Conservation (phyloP, 306 rosid genomes). For the Quercus aquifolioides region DNA sequence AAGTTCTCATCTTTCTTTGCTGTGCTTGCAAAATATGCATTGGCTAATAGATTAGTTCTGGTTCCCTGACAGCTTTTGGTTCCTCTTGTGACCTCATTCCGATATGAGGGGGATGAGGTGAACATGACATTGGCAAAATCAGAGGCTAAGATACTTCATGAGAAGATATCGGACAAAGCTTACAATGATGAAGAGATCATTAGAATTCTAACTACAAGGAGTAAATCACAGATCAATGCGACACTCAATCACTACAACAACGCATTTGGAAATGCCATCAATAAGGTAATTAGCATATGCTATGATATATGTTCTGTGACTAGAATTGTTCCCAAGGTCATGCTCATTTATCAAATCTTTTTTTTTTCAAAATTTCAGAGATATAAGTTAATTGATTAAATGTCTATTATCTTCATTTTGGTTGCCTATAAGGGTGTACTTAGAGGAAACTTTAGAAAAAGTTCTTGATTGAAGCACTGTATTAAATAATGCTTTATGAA, state of each 20-base stretch:
- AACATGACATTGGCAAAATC: conserved; percentile 55
- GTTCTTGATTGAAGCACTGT: no score
- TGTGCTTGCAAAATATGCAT: not conserved
- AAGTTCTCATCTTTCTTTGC: not conserved
- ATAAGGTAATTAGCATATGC: conserved; percentile 49
- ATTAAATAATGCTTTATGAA: no score
- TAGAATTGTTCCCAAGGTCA: not conserved
- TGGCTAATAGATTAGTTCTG: not conserved
- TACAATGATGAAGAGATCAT: conserved; percentile 61
- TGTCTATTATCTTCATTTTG: no score
- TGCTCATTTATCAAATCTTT: no score
- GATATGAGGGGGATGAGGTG: conserved; percentile 87
- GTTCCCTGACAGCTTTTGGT: conserved; percentile 63
- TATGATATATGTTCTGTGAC: not conserved
- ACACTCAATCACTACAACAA: conserved; percentile 70
- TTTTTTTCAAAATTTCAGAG: no score
- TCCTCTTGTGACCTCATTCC: conserved; percentile 61
- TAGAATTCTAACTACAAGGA: conserved; percentile 72
- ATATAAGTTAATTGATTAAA: no score
- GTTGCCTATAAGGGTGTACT: no score
- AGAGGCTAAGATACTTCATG: conserved; percentile 74
- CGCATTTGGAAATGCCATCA: conserved; percentile 60
- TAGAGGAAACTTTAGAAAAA: no score
- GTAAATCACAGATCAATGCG: conserved; percentile 68
- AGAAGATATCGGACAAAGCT: conserved; percentile 55